These are phyloP conservation scores for Vigna trinervia DNA, from an alignment of 306 rosid species.

Conservation along the genomic window DNA sequence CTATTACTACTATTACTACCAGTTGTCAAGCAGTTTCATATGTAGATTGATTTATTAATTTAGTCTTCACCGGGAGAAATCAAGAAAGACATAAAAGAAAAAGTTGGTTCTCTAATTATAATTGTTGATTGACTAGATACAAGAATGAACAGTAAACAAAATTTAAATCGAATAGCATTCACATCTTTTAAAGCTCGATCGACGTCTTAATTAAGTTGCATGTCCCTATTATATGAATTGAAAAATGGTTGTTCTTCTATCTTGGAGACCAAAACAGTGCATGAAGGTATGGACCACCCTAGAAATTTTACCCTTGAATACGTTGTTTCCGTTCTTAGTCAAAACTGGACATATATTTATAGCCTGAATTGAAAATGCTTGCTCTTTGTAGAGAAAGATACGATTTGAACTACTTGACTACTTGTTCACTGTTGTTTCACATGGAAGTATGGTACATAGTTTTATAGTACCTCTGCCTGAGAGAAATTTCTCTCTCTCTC, in stretches of 20 bases:
- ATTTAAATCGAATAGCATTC: conserved; percentile 23
- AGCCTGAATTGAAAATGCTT: conserved; percentile 30
- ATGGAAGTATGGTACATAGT: conserved; percentile 55
- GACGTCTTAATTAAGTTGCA: conserved; percentile 19
- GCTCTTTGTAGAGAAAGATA: conserved; percentile 44
- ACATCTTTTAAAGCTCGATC: conserved; percentile 1
- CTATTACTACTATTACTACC: neutral
- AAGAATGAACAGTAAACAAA: conserved; percentile 7
- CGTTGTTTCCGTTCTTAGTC: conserved; percentile 20
- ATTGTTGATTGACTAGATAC: neutral
- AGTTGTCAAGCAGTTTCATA: neutral
- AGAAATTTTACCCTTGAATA: conserved; percentile 19
- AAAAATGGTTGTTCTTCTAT: conserved; percentile 27
- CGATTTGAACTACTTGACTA: conserved; percentile 32
- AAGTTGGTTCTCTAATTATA: neutral
- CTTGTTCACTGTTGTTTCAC: conserved; percentile 62
- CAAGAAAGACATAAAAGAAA: conserved; percentile 23
- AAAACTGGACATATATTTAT: conserved; percentile 46
- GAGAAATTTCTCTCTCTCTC: conserved; percentile 17
- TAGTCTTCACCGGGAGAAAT: neutral
- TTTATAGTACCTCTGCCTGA: conserved; percentile 20
- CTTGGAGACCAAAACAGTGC: conserved; percentile 24
- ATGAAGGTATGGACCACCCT: conserved; percentile 46
- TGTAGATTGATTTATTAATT: conserved; percentile 3
- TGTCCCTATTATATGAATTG: conserved; percentile 11